Percentiles rank a stretch among this genome's conserved stretches.
Conservation (phyloP, 768 basidiomycete genomes). For the Lyophyllum shimeji region DNA sequence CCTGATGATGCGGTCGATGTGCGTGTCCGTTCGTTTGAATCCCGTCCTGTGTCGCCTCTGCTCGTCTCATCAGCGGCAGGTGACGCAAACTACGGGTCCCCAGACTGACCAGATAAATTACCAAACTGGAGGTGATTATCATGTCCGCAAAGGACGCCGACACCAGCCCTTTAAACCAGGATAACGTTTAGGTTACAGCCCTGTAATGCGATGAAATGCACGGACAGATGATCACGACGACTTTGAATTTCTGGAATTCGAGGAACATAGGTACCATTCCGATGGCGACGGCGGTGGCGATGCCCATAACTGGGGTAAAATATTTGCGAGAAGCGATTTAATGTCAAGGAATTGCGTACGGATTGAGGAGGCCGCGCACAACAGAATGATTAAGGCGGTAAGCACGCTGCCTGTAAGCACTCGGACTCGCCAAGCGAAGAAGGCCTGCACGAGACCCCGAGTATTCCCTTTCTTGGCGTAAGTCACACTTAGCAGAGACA, state of each 20-base stretch:
- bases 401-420: conserved; percentile 19
- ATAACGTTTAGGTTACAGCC: neutral
- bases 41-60: conserved; percentile 38
- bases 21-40: conserved; percentile 35
- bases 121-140: neutral
- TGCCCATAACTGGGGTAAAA: conserved; percentile 18
- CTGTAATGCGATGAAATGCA: neutral
- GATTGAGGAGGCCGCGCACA: conserved; percentile 9
- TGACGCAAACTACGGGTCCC: neutral
- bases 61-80: neutral
- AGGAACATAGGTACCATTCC: conserved; percentile 17
- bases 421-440: conserved; percentile 23
- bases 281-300: conserved; percentile 23
- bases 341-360: conserved; percentile 14
- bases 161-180: neutral
- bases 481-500: neutral
- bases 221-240: conserved; percentile 19
- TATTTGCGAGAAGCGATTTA: neutral
- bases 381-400: conserved; percentile 13
- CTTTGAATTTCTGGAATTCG: conserved; percentile 25
- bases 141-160: neutral
- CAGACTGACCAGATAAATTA: neutral
- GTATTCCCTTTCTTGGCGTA: conserved; percentile 4
- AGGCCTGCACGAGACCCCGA: conserved; percentile 16
- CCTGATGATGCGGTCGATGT: conserved; percentile 39